Base-by-base conservation (phyloP, 73 alveolate species). In the Loxodes magnus region DNA sequence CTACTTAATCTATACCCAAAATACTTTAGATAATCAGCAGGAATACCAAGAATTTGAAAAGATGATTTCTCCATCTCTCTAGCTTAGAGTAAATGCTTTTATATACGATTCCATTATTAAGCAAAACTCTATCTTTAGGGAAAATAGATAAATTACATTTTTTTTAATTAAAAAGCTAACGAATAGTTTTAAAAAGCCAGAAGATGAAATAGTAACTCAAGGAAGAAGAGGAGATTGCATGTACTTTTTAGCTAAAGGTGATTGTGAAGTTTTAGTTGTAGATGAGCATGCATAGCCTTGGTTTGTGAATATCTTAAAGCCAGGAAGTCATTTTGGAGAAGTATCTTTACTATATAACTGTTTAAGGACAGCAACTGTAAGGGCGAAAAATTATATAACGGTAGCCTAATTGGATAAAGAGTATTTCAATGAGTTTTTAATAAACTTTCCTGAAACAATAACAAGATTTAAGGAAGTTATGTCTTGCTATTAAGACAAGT, bases 271-370 rank as follows among this genome's bases (percentile, higher is more conserved):
- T 19, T 12, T 4, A 19, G 68, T 38, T 2, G 4, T 9, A 0
- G 38, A 55, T 36, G 49, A 63, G 12, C 12, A 54, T n/a, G 27
- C 4, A 36, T 34, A 20, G 16, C 43, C 51, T 16, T 34, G 16
- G 20, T 34, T 12, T n/a, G 77, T 53, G 15, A 46, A 43, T 17
- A 29, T 7, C 3, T 43, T 71, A 4, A 51, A 36, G 3, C 36
- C 64, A 5, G 79, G 79, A 0, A 35, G 44, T 4, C 65, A 49
- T 35, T 71, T 71, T 64, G 86, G 86, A 24, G 86, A 71, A 42
- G 30, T 71, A 9, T 28, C 64, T 14, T 31, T 73, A 27, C 24
- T 66, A 9, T 51, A 55, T 41, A 31, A 56, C 4, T 52, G 70
- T 22, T 26, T 44, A 15, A 39, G 87, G 56, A 73, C 79, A 15